phyloP scores from a whole-genome alignment of 2,329 filamentous ascomycete genomes.

The Calonectria pauciramosa region DNA sequence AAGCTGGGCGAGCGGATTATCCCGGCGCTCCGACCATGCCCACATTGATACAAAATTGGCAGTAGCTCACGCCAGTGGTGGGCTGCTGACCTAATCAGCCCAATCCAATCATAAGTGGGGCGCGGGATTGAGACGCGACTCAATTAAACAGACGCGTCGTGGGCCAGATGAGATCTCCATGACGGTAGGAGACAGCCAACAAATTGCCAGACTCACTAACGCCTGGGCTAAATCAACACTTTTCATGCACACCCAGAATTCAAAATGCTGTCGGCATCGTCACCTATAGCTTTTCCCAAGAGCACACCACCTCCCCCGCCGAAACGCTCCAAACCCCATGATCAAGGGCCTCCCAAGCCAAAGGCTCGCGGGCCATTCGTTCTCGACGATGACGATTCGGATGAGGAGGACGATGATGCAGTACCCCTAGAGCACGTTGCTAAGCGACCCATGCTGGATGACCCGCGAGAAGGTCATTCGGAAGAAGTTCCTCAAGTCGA shows the following conservation, averaged over 20 bases:
- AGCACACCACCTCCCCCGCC: slow-evolving; percentile 58
- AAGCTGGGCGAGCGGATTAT: slow-evolving; percentile 47
- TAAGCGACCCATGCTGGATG: slow-evolving; percentile 51
- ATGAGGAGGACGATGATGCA: slow-evolving; percentile 32
- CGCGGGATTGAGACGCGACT: slow-evolving; percentile 40
- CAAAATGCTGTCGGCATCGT: slow-evolving; percentile 72
- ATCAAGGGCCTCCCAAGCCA: slow-evolving; percentile 48
- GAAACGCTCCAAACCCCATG: slow-evolving; percentile 55
- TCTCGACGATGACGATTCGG: slow-evolving; percentile 17
- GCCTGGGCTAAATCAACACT: neutral
- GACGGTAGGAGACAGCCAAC: slow-evolving; percentile 18
- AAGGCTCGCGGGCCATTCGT: slow-evolving; percentile 25
- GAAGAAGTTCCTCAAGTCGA: slow-evolving; percentile 5
- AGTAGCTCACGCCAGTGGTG: neutral
- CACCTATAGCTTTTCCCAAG: slow-evolving; percentile 68
- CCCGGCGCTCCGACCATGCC: slow-evolving; percentile 38
- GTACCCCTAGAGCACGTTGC: slow-evolving; percentile 33
- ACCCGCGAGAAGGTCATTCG: slow-evolving; percentile 34
- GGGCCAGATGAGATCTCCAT: slow-evolving; percentile 15
- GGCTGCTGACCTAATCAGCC: slow-evolving; percentile 42
- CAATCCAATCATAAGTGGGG: slow-evolving; percentile 31
- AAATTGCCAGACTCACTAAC: slow-evolving; percentile 7
- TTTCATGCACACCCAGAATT: neutral
- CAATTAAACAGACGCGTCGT: slow-evolving; percentile 49
- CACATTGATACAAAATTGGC: neutral